phyloP scores from a whole-genome alignment of 176 grass and related monocot species.

The Thalia dealbata region DNA sequence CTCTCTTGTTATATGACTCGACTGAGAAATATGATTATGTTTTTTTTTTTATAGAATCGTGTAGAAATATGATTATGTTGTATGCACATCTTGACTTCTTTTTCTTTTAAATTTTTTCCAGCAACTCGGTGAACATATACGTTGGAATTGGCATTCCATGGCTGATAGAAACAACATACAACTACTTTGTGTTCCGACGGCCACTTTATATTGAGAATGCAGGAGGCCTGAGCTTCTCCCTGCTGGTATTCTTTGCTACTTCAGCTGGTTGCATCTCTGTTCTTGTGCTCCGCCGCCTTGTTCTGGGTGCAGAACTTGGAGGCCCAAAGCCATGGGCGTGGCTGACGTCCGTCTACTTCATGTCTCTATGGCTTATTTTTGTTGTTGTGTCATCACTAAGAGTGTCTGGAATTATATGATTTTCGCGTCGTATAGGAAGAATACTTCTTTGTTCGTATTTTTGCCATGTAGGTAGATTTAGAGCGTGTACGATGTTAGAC shows the following conservation, averaged over 20 bases:
- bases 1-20: neutral
- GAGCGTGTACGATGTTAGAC: too few relatives aligned
- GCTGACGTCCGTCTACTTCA: constrained; percentile 58
- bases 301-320: constrained; percentile 71
- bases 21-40: neutral
- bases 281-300: constrained; percentile 54
- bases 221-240: constrained; percentile 71
- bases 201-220: constrained; percentile 74
- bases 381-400: constrained; percentile 60
- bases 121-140: constrained; percentile 94
- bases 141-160: constrained; percentile 70
- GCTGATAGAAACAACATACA: constrained; percentile 76
- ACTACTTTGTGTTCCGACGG: constrained; percentile 54
- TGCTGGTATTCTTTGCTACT: constrained; percentile 71
- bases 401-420: constrained; percentile 58
- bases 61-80: neutral
- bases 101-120: constrained; percentile 13
- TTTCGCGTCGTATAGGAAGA: too few relatives aligned
- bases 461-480: too few relatives aligned
- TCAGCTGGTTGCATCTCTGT: constrained; percentile 59
- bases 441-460: too few relatives aligned
- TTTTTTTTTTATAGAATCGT: too few relatives aligned
- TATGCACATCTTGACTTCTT: neutral
- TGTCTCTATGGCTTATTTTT: constrained; percentile 76
- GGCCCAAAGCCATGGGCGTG: constrained; percentile 78